Evolutionary conservation across 2,329 filamentous ascomycete genomes (phyloP), one percentile per base, ranked within the genome.

Genomic region (Shiraia sp.): DNA sequence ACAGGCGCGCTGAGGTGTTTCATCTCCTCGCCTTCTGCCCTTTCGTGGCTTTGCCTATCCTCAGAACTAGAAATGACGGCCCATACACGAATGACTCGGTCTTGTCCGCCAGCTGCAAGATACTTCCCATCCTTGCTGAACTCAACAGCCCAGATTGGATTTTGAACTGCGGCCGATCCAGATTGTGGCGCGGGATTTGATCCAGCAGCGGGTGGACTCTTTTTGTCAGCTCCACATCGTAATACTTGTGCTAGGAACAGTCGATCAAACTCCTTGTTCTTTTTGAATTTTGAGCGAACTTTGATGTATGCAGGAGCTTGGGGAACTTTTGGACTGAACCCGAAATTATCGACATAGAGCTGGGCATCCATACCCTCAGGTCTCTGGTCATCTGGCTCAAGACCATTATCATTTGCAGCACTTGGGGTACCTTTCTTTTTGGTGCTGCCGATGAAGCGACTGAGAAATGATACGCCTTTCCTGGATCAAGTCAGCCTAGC

Each of bases 51-150:
- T 42, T 78, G 78, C 12, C 93, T 82, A 62, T 96, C 90, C 45
- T 95, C 90, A 0, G 82, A 75, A 1, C 85, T 92, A 3, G 88
- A 83, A 27, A 99, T 83, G 3, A 97, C 90, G 2, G 87, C 83
- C 87, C 92, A 99, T 12, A 97, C 82, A 13, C 92, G 81, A 9
- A 99, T 83, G 12, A 91, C 79, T 51, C 83, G 83, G 65, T 97
- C 93, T 54, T 92, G 88, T 3, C 93, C 93, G 9, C 88, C 93
- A n/a, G 90, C 90, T 5, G 93, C 93, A 13, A 99, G 76, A 65
- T 91, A 96, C 59, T 79, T 88, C 4, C 93, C 93, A 72, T 97
- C 92, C 46, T 86, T 86, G 61, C 92, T 97, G 61, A 97, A 97
- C 59, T 93, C 88, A 50, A 89, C 82, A 0, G 92, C 86, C 93